Evolutionary conservation across 2,329 filamentous ascomycete genomes (phyloP).

Genomic region (Cryoendolithus antarcticus): DNA sequence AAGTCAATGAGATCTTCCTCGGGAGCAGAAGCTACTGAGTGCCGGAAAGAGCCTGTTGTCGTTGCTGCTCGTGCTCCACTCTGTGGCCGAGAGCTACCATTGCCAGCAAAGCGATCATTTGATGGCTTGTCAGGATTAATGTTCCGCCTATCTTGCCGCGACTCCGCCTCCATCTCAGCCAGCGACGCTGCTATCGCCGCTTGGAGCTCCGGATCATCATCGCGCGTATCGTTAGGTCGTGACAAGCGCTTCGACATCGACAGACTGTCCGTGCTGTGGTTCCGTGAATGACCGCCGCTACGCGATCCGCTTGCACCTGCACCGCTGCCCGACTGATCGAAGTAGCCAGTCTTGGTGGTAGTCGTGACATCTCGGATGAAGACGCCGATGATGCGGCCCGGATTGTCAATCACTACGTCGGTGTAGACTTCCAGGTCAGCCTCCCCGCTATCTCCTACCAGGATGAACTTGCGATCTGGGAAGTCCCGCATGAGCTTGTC

Average conservation of each 20-base stretch:
- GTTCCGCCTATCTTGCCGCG: slow-evolving; percentile 21
- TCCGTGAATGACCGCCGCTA: slow-evolving; percentile 18
- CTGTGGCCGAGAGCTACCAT: not conserved
- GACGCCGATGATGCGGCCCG: slow-evolving; percentile 68
- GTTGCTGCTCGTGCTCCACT: slow-evolving; percentile 2
- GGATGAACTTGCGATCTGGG: slow-evolving; percentile 73
- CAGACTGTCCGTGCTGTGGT: slow-evolving; percentile 20
- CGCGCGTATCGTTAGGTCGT: slow-evolving; percentile 23
- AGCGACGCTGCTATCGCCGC: slow-evolving; percentile 37
- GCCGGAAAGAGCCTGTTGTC: not conserved
- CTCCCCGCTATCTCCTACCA: slow-evolving; percentile 92
- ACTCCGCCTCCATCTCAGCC: slow-evolving; percentile 30
- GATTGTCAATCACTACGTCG: slow-evolving; percentile 75
- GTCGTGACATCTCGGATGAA: slow-evolving; percentile 96
- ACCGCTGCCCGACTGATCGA: slow-evolving; percentile 45
- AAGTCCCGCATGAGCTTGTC: slow-evolving; percentile 83
- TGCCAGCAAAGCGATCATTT: too few species aligned
- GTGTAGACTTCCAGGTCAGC: slow-evolving; percentile 96
- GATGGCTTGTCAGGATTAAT: slow-evolving; percentile 23
- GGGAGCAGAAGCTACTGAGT: slow-evolving; percentile 8
- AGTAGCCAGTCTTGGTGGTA: slow-evolving; percentile 55
- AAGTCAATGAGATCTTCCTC: slow-evolving; percentile 36
- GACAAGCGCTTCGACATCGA: slow-evolving; percentile 19
- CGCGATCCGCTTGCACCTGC: slow-evolving; percentile 17
- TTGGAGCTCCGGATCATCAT: slow-evolving; percentile 36